Evolutionary conservation across 192 early-diverging fungal genomes (phyloP), one percentile per base, ranked within the genome.

Genomic region (Coemansia asiatica): DNA sequence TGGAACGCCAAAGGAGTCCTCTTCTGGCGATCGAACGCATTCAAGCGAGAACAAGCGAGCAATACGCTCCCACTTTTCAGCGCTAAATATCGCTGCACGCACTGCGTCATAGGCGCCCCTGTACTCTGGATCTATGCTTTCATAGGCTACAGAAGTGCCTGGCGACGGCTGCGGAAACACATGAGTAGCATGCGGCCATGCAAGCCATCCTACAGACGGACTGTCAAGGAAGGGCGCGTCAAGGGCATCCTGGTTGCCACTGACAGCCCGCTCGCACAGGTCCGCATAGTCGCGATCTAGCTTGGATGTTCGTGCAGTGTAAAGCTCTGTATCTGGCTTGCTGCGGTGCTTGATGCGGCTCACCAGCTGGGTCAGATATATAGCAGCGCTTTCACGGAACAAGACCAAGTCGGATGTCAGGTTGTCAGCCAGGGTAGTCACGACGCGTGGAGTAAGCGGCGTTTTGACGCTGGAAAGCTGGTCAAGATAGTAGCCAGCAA

Each of bases 401-500:
- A 89, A 80, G 4, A 90, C 84, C 48, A 92, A 80, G 47, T 95
- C 91, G 0, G 89, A 90, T 2, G 89, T 79, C 19, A 92, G 71
- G 12, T 87, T 83, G 16, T 84, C 82, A 15, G 84, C 73, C 19
- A 85, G 76, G 38, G 91, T 88, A 28, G 72, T 61, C 0, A 85
- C 86, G 18, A 94, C 58, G 0, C 78, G 81, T 2, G 76, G 64
- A 9, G 86, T 83, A 6, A 87, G 79, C 6, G 88, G 77, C 35
- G 69, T 76, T 25, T 93, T 85, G 1, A 87, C 78, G 16, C 88
- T 77, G 60, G 90, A 75, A 19, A 89, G 74, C 22, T 91, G 68
- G 53, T 95, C 92, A 7, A 97, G 71, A 49, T 94, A 91, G 56
- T 88, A 92, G 50, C 90, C 84, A 6, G 90, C 84, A 86, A 95